Percentiles rank a stretch among this genome's conserved stretches.
Conservation (phyloP, 768 basidiomycete genomes). For the Calocera viscosa region DNA sequence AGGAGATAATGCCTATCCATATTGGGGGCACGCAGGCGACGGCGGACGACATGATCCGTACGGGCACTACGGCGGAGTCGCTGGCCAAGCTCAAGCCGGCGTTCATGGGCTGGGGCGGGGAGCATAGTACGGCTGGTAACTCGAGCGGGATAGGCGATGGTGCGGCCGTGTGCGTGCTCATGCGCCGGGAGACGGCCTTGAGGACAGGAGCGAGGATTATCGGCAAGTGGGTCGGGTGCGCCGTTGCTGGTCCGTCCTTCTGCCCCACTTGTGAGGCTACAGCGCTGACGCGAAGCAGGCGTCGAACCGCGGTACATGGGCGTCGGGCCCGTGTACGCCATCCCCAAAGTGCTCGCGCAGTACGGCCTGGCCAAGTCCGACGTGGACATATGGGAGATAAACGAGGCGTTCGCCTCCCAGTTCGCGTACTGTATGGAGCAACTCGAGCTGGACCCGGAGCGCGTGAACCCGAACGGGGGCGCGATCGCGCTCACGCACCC, state of each 20-base stretch:
- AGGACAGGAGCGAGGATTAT: slow-evolving; percentile 64
- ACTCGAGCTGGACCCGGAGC: slow-evolving; percentile 59
- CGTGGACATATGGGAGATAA: slow-evolving; percentile 69
- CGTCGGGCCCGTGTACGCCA: slow-evolving; percentile 56
- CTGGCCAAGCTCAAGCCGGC: slow-evolving; percentile 72
- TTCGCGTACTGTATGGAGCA: slow-evolving; percentile 81
- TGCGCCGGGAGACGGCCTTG: slow-evolving; percentile 65
- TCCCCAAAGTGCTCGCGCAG: slow-evolving; percentile 54
- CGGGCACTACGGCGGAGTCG: slow-evolving; percentile 65
- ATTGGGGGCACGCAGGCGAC: slow-evolving; percentile 53
- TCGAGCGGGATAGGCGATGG: slow-evolving; percentile 88
- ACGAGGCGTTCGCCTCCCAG: slow-evolving; percentile 83
- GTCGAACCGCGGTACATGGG: slow-evolving; percentile 73
- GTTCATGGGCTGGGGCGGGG: slow-evolving; percentile 66
- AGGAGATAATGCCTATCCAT: slow-evolving; percentile 83
- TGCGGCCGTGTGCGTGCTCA: slow-evolving; percentile 71
- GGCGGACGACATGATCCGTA: slow-evolving; percentile 77
- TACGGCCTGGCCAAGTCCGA: slow-evolving; percentile 56
- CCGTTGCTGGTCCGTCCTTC: slow-evolving; percentile 50
- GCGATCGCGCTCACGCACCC: slow-evolving; percentile 76
- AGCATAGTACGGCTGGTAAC: slow-evolving; percentile 69
- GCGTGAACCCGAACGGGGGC: slow-evolving; percentile 73
- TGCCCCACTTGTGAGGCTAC: not conserved
- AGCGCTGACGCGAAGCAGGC: slow-evolving; percentile 32
- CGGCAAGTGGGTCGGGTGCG: slow-evolving; percentile 68